These are phyloP conservation scores for Rhizopogon salebrosus DNA, from an alignment of 768 basidiomycete species.

Conservation along the genomic window DNA sequence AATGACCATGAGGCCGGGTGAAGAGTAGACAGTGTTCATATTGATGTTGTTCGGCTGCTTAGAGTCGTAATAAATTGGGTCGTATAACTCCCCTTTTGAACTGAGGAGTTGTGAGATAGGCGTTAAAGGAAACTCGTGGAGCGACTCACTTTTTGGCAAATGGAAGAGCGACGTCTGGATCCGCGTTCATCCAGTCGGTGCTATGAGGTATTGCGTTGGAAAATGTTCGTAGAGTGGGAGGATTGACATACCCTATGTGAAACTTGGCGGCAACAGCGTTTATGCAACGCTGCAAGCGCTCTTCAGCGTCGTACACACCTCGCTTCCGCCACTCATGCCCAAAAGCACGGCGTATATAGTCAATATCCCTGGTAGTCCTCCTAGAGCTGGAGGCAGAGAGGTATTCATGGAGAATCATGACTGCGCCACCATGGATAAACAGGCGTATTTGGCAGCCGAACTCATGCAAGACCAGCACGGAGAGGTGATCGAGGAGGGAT, in stretches of 20 bases:
- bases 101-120: slow-evolving; percentile 11
- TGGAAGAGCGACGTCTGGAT: slow-evolving; percentile 67
- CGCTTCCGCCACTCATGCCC: slow-evolving; percentile 44
- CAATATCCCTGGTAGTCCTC: slow-evolving; percentile 59
- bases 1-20: slow-evolving; percentile 49
- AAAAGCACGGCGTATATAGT: slow-evolving; percentile 62
- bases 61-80: slow-evolving; percentile 57
- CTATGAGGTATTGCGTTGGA: slow-evolving; percentile 7
- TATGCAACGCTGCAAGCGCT: slow-evolving; percentile 54
- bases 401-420: slow-evolving; percentile 61
- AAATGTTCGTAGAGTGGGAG: neutral
- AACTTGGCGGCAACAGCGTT: slow-evolving; percentile 45
- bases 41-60: slow-evolving; percentile 45
- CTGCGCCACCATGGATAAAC: slow-evolving; percentile 68
- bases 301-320: slow-evolving; percentile 47
- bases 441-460: slow-evolving; percentile 55
- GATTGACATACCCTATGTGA: slow-evolving; percentile 36
- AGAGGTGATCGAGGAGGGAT: slow-evolving; percentile 46
- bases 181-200: slow-evolving; percentile 73
- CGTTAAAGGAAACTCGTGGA: neutral
- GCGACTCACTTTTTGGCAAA: slow-evolving; percentile 54
- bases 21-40: slow-evolving; percentile 53
- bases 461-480: slow-evolving; percentile 36
- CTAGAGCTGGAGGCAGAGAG: slow-evolving; percentile 36
- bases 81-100: slow-evolving; percentile 32